These are phyloP conservation scores for Emmonsiellopsis sp. DNA, from an alignment of 2,329 filamentous ascomycete genomes.

Conservation along the genomic window DNA sequence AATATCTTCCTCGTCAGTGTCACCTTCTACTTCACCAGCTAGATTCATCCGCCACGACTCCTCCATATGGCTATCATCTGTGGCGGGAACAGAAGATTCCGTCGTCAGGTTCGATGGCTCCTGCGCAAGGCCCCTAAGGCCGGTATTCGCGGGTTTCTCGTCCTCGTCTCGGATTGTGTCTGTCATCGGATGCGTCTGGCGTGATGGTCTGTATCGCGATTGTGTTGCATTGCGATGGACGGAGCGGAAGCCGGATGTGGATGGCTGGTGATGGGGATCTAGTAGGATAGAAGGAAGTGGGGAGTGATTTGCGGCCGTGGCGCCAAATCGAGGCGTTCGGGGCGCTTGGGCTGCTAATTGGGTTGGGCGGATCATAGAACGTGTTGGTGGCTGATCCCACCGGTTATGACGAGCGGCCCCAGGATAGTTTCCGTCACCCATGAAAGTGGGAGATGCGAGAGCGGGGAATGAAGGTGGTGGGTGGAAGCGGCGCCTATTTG, in stretches of 20 bases:
- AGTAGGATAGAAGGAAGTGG: conserved; percentile 37
- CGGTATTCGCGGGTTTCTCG: conserved; percentile 15
- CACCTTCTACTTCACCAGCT: conserved; percentile 23
- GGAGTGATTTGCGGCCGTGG: conserved; percentile 18
- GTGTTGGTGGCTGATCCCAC: conserved; percentile 17
- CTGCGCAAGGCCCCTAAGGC: conserved; percentile 11
- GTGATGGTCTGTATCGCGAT: conserved; percentile 24
- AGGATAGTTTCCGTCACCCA: background rate
- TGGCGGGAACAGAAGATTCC: conserved; percentile 29
- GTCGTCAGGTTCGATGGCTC: conserved; percentile 18
- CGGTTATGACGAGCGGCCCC: conserved; percentile 14
- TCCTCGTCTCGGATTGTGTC: conserved; percentile 25
- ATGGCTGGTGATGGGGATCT: conserved; percentile 39
- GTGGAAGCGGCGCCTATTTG: conserved; percentile 54
- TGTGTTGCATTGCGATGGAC: conserved; percentile 17
- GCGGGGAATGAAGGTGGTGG: conserved; percentile 68
- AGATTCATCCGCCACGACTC: conserved; percentile 42
- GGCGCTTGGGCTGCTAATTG: conserved; percentile 12
- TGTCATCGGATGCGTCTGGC: conserved; percentile 17
- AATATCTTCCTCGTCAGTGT: conserved; percentile 41
- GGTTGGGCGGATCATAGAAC: conserved; percentile 11
- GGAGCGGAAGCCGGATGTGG: conserved; percentile 28
- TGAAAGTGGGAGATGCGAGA: conserved; percentile 41
- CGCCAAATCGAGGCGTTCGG: conserved; percentile 19
- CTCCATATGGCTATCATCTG: conserved; percentile 51